Evolutionary conservation across 495 filamentous ascomycete genomes (phyloP).

Genomic region (Aspergillus taichungensis): DNA sequence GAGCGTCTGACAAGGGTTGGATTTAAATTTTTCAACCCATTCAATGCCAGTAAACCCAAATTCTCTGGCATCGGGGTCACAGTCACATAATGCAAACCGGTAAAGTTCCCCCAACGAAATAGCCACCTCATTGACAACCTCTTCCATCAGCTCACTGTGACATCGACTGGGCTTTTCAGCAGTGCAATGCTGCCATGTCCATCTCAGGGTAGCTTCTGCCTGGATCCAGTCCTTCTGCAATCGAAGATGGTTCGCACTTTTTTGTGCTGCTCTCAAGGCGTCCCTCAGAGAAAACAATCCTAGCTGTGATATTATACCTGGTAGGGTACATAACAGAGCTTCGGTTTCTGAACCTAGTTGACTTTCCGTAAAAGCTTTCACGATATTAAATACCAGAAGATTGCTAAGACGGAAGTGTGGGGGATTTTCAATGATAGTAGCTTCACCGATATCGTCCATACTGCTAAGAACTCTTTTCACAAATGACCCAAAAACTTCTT

Average conservation of each 20-base stretch:
- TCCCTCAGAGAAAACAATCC: not conserved
- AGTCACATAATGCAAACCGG: too few species aligned
- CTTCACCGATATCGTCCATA: slow-evolving; percentile 4
- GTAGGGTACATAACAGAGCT: slow-evolving; percentile 3
- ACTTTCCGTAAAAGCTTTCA: not conserved
- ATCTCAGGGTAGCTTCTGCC: slow-evolving; percentile 2
- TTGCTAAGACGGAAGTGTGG: too few species aligned
- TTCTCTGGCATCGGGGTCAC: too few species aligned
- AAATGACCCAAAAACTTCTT: slow-evolving; percentile 9
- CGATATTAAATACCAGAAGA: not conserved
- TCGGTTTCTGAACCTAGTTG: slow-evolving; percentile 1
- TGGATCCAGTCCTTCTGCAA: slow-evolving; percentile 1
- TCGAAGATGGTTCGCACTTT: not conserved
- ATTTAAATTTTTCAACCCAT: too few species aligned
- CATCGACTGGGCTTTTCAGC: not conserved
- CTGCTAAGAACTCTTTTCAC: not conserved
- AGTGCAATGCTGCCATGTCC: slow-evolving; percentile 1
- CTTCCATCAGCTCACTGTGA: not conserved
- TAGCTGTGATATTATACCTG: not conserved
- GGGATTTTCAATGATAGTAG: too few species aligned
- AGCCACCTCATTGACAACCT: too few species aligned
- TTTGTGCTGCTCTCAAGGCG: not conserved
- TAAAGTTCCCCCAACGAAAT: too few species aligned
- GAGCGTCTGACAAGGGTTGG: too few species aligned
- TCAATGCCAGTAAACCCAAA: too few species aligned